Evolutionary conservation across 257 asterid species (phyloP).

Genomic region (Fraxinus americana): DNA sequence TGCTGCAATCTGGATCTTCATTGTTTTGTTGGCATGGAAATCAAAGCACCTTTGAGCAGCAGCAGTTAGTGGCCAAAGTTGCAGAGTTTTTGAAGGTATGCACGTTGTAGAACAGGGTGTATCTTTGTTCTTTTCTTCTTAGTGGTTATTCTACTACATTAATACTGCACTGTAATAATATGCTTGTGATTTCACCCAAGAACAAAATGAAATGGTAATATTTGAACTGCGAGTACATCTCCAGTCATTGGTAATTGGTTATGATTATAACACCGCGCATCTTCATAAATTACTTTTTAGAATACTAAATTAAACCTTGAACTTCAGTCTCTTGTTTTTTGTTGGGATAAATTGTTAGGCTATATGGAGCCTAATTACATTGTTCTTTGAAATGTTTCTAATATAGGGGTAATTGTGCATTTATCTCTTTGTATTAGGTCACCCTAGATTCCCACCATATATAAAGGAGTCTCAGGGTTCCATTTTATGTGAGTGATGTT

Average conservation of each 20-base stretch:
- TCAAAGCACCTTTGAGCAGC: constrained; percentile 88
- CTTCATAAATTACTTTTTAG: not conserved
- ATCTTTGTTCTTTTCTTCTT: not conserved
- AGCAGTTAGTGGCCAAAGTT: constrained; percentile 79
- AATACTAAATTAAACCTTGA: not conserved
- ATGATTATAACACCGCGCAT: not conserved
- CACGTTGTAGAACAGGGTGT: not conserved
- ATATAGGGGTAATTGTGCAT: too few relatives aligned
- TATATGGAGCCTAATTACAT: not conserved
- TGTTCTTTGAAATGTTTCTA: not conserved
- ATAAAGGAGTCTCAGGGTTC: too few relatives aligned
- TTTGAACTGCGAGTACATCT: not conserved
- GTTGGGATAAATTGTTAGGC: not conserved
- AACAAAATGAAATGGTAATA: constrained; percentile 2
- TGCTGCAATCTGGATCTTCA: constrained; percentile 88
- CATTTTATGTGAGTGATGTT: too few relatives aligned
- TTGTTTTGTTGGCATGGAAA: constrained; percentile 86
- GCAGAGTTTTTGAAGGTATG: constrained; percentile 92
- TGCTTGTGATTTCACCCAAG: not conserved
- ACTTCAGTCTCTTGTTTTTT: not conserved
- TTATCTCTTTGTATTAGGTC: too few relatives aligned
- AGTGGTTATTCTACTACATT: not conserved
- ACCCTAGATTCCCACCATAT: not conserved
- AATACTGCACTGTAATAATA: not conserved
- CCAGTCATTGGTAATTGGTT: constrained; percentile 1